phyloP scores from a whole-genome alignment of 148 eudicot species.

The Rhododendron ovatum region DNA sequence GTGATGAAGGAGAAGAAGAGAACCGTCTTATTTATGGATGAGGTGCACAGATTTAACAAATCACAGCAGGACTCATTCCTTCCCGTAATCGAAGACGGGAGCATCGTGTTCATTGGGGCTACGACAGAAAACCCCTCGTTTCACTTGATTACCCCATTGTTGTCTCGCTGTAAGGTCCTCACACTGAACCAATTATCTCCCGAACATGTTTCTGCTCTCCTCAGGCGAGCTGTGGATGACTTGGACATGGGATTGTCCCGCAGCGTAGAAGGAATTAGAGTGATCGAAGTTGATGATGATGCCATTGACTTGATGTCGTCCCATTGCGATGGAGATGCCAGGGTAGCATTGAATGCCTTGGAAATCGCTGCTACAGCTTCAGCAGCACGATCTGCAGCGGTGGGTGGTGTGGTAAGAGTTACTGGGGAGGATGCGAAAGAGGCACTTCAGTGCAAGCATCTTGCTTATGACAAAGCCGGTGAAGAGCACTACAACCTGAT shows the following conservation, averaged over 20 bases:
- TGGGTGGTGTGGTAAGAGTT: conserved; percentile 17
- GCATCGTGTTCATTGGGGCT: conserved; percentile 78
- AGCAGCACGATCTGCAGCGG: conserved; percentile 33
- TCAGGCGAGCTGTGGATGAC: conserved; percentile 52
- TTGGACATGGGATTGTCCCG: conserved; percentile 36
- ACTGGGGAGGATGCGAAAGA: conserved; percentile 58
- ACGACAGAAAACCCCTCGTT: conserved; percentile 95
- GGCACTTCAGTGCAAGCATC: conserved; percentile 77
- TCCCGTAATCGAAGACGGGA: conserved; percentile 92
- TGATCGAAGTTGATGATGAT: conserved; percentile 39
- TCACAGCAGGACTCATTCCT: conserved; percentile 81
- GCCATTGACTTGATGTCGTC: conserved; percentile 45
- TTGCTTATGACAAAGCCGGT: conserved; percentile 70
- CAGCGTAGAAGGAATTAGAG: conserved; percentile 21
- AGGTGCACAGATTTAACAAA: conserved; percentile 88
- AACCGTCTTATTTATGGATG: conserved; percentile 80
- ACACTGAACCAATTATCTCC: conserved; percentile 47
- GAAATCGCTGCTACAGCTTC: conserved; percentile 60
- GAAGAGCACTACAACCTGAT: conserved; percentile 89
- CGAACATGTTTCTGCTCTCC: conserved; percentile 27
- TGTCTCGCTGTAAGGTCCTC: conserved; percentile 76
- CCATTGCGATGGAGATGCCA: conserved; percentile 85
- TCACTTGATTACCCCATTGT: conserved; percentile 76
- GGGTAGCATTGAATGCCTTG: conserved; percentile 75
- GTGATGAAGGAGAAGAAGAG: conserved; percentile 24